These are phyloP conservation scores for Pulveroboletus ravenelii DNA, from an alignment of 768 basidiomycete genomes.

Conservation along the genomic window DNA sequence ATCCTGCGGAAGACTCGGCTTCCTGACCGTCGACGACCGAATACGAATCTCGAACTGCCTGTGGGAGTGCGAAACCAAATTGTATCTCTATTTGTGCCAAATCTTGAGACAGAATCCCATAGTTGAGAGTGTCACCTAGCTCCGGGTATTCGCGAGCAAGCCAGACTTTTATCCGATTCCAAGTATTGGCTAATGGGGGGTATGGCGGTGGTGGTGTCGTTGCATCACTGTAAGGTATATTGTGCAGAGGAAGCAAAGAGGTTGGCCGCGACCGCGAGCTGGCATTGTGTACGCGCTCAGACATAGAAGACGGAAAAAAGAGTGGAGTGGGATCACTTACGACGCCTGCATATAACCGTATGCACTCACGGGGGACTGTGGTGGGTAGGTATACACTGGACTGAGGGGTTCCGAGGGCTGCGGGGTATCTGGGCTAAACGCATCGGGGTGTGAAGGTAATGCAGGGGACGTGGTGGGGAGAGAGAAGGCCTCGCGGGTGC, in stretches of 20 bases:
- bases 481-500: conserved; percentile 86
- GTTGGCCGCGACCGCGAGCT: conserved; percentile 45
- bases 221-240: conserved; percentile 42
- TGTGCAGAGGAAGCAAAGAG: conserved; percentile 66
- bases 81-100: conserved; percentile 79
- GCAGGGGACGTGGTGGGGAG: conserved; percentile 71
- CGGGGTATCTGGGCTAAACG: conserved; percentile 53
- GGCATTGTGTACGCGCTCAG: conserved; percentile 4
- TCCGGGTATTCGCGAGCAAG: conserved; percentile 87
- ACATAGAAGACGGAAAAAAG: background rate
- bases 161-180: conserved; percentile 81
- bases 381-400: conserved; percentile 74
- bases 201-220: conserved; percentile 43
- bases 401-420: conserved; percentile 46
- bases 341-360: conserved; percentile 60
- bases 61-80: conserved; percentile 79
- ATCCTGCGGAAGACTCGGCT: conserved; percentile 80
- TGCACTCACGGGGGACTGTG: conserved; percentile 45
- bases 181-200: conserved; percentile 78
- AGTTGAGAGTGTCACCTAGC: conserved; percentile 92
- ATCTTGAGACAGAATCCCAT: conserved; percentile 77
- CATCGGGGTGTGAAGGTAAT: conserved; percentile 47
- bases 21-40: conserved; percentile 90
- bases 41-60: conserved; percentile 88
- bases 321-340: conserved; percentile 33